phyloP scores from a whole-genome alignment of 768 basidiomycete species.

The Trametes cingulata region DNA sequence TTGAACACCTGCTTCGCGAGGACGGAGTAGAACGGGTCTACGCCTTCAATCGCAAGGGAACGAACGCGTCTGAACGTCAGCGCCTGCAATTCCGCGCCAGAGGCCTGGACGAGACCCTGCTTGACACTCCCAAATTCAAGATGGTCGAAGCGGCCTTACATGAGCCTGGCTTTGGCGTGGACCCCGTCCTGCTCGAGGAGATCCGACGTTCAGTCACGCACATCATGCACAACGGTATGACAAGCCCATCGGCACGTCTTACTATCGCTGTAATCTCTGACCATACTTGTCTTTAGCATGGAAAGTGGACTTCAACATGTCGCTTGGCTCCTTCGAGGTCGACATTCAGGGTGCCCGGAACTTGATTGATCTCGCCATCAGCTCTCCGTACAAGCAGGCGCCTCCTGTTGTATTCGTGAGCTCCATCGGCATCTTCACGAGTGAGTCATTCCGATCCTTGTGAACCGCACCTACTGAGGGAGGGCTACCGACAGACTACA shows the following conservation, averaged over 20 bases:
- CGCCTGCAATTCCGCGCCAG: conserved; percentile 29
- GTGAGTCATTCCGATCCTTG: conserved; percentile 16
- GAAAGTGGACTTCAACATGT: conserved; percentile 38
- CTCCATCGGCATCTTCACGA: conserved; percentile 32
- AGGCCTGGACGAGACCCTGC: conserved; percentile 33
- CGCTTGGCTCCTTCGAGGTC: conserved; percentile 34
- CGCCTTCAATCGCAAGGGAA: conserved; percentile 28
- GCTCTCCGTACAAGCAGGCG: conserved; percentile 28
- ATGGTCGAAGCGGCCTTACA: conserved; percentile 36
- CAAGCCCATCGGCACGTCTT: not conserved
- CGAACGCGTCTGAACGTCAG: conserved; percentile 30
- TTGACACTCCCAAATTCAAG: conserved; percentile 33
- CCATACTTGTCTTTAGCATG: conserved; percentile 30
- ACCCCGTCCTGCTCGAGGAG: conserved; percentile 29
- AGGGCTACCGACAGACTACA: not conserved
- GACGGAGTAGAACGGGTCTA: conserved; percentile 24
- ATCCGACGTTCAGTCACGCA: conserved; percentile 35
- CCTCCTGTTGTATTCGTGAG: conserved; percentile 40
- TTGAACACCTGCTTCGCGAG: conserved; percentile 24
- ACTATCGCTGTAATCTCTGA: not conserved
- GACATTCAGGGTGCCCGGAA: conserved; percentile 32
- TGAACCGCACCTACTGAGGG: not conserved
- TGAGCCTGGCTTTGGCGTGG: conserved; percentile 30
- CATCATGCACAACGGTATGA: conserved; percentile 41
- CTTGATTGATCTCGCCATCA: conserved; percentile 39